Evolutionary conservation across 371 early-diverging fungal genomes (phyloP), one percentile per base, ranked within the genome.

Genomic region (Mucor saturninus): DNA sequence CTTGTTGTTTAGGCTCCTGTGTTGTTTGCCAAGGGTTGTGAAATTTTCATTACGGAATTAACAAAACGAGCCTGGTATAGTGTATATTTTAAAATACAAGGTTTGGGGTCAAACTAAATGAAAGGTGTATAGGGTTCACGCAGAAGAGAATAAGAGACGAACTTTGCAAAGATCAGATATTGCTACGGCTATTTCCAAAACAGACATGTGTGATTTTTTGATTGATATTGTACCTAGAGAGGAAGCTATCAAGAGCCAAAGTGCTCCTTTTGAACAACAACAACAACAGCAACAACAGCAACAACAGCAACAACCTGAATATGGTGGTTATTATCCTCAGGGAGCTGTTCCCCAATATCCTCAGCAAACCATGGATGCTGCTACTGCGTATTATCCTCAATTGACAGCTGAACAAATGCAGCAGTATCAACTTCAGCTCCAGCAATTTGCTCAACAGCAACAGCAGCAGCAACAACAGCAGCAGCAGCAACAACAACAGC

Each of bases 141-240:
- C 99, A 1, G 99, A 99, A 75, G 98, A 99, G 71, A 96, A 95
- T 72, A 99, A 99, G 83, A 88, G 99, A 58, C 89, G 99, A 48
- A 99, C 99, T 5, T 73, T 99, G 54, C 99, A 99, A 81, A 84
- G 95, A 55, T 89, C 88, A 49, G 99, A 99, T 73, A 92, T 99
- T 42, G 93, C 95, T 10, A 88, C 91, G 26, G 99, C 99, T 2
- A 88, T 98, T 31, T 86, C 92, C 58, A 93, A 96, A 71, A 89
- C 94, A 15, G 99, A 99, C 65, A 91, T 94, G 90, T 99, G 93
- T 81, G 99, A 99, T 73, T 99, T 99, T 73, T 76, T 99, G 67
- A 98, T 99, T 64, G 99, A 99, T 75, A 95, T 99, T 76, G 95
- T 99, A 13, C 99, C 99, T 5, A 81, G 97, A 37, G 97, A 96